These are phyloP conservation scores for Litsea cubeba DNA, from an alignment of 164 flowering plant species.

Conservation along the genomic window DNA sequence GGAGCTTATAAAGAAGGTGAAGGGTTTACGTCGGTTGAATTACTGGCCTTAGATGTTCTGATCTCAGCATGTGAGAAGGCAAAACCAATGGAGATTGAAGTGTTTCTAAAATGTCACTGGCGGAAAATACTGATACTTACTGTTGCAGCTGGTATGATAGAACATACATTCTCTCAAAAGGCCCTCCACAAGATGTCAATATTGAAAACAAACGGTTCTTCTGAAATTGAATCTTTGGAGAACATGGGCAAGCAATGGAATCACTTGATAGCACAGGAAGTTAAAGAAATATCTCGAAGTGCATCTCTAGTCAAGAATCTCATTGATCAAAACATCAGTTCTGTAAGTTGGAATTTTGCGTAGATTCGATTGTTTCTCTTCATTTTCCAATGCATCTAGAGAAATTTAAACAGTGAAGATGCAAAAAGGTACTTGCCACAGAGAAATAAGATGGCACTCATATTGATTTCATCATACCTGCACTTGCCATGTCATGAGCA, in stretches of 20 bases:
- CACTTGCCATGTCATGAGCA: background rate
- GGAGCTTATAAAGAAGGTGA: slow-evolving; percentile 32
- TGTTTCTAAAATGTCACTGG: slow-evolving; percentile 53
- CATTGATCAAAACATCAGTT: slow-evolving; percentile 36
- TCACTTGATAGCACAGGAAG: slow-evolving; percentile 64
- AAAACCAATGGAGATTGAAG: slow-evolving; percentile 48
- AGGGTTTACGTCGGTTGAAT: slow-evolving; percentile 47
- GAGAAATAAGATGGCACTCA: background rate
- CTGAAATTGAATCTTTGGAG: slow-evolving; percentile 42
- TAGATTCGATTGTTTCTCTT: background rate
- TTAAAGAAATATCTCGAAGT: slow-evolving; percentile 60
- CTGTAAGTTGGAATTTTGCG: slow-evolving; percentile 39
- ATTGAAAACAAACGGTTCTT: slow-evolving; percentile 20
- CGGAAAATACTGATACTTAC: slow-evolving; percentile 68
- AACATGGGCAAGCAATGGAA: slow-evolving; percentile 37
- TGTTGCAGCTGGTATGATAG: slow-evolving; percentile 56
- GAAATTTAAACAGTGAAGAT: background rate
- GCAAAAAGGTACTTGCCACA: background rate
- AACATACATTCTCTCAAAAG: slow-evolving; percentile 26
- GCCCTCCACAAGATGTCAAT: slow-evolving; percentile 20
- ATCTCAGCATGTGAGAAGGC: slow-evolving; percentile 63
- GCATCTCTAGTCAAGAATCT: slow-evolving; percentile 53
- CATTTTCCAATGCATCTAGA: background rate
- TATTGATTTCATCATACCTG: no score
- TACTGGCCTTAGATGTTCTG: slow-evolving; percentile 66